Conservation (phyloP, 805 yeast genomes). For the Zygotorulaspora florentina region DNA sequence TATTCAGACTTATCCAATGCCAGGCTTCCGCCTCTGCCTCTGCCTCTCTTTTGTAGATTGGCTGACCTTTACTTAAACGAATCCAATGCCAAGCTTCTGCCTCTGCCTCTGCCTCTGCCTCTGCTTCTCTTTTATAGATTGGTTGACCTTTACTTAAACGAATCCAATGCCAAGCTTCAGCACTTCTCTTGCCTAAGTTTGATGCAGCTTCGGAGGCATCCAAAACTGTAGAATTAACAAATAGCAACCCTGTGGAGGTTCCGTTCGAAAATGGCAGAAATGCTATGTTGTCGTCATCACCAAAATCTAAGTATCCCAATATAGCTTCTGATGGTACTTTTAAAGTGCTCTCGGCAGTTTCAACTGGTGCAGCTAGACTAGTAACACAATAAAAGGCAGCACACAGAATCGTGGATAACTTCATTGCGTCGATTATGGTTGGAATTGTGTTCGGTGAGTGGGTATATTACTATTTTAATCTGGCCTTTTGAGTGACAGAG, state of each 20-base stretch:
- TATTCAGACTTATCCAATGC: slow-evolving; percentile 26
- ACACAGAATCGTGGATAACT: slow-evolving; percentile 7
- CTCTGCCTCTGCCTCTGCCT: slow-evolving; percentile 15
- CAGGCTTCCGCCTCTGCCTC: slow-evolving; percentile 24
- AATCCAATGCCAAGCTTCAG: slow-evolving; percentile 33
- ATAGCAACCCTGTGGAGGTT: slow-evolving; percentile 29
- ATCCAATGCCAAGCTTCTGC: slow-evolving; percentile 19
- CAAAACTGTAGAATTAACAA: slow-evolving; percentile 33
- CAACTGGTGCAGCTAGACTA: slow-evolving; percentile 22
- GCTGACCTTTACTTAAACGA: slow-evolving; percentile 22
- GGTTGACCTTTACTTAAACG: slow-evolving; percentile 25
- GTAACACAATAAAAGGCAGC: slow-evolving; percentile 2
- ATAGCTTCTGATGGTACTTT: slow-evolving; percentile 32
- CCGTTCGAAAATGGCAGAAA: slow-evolving; percentile 29
- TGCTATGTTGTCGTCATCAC: slow-evolving; percentile 27
- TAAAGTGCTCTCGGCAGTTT: slow-evolving; percentile 10
- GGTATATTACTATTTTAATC: no score
- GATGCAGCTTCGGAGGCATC: slow-evolving; percentile 19
- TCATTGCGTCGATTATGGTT: slow-evolving; percentile 4
- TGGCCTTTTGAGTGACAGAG: no score
- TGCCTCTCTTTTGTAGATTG: slow-evolving; percentile 26
- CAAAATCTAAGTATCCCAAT: slow-evolving; percentile 30
- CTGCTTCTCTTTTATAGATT: slow-evolving; percentile 32
- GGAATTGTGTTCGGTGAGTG: not conserved
- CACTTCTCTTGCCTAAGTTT: slow-evolving; percentile 21